Base-by-base conservation (phyloP, 768 basidiomycete genomes). In the Pleurotus cornucopiae region DNA sequence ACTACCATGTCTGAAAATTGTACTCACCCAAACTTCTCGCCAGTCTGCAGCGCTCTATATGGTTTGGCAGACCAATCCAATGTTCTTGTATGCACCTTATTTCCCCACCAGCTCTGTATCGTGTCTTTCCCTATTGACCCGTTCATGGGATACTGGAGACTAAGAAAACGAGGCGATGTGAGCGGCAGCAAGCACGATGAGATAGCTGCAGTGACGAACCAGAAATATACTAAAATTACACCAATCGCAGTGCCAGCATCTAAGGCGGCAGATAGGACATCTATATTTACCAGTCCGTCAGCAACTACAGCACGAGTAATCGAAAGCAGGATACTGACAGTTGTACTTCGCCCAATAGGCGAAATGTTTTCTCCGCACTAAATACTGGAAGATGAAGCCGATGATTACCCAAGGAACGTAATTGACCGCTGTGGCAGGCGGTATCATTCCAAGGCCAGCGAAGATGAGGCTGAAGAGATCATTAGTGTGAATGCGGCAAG, bases 391-490 rank as follows among this genome's bases (percentile, higher is more conserved):
- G 23, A 91, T 70, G 65, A 91, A 92, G 14, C 85, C 84, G 25
- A 86, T 75, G 51, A 84, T 71, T 66, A 86, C 81, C 87, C 88
- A 93, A 2, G 87, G 85, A 2, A 92, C 77, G 64, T 87, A 95
- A 68, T 96, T 95, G 62, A 93, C 77, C 2, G 91, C 88, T 0
- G 85, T 89, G 11, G 91, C 91, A 6, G 91, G 91, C 0, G 93
- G 93, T 46, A 94, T 89, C 53, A 73, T 71, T 18, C 73, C 70
- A 3, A 86, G 79, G 2, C 89, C 91, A 23, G 80, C 79, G 63
- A 91, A 87, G 63, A 91, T 78, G 49, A 90, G 82, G 53, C 80
- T 82, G 45, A 16, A 48, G 16, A 34, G 44, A 30, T 38, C 30
- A 26, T 56, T 40, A 30, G 49, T 49, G 59, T 57, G 58, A 49